Evolutionary conservation across 768 basidiomycete genomes (phyloP).

Genomic region (Tulasnella sp.): DNA sequence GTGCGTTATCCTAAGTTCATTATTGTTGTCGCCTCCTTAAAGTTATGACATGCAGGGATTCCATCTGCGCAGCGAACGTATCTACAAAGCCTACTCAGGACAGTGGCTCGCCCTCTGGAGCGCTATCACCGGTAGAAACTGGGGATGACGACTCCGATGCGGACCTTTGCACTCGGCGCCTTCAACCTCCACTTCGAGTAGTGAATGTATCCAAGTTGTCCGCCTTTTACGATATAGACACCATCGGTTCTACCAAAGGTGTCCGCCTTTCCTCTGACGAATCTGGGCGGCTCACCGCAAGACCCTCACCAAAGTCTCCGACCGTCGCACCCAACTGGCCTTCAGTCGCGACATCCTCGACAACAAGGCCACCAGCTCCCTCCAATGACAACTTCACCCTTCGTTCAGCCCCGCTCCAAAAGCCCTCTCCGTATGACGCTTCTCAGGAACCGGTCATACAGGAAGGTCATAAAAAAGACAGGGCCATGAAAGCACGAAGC

Average conservation of each 20-base stretch:
- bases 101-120: background rate
- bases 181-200: constrained; percentile 27
- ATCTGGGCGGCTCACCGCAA: background rate
- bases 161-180: constrained; percentile 20
- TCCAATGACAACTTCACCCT: background rate
- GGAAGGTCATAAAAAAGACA: background rate
- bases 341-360: background rate
- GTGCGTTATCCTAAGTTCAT: background rate
- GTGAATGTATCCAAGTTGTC: constrained; percentile 27
- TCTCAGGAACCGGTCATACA: background rate
- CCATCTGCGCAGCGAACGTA: constrained; percentile 18
- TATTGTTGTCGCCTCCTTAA: background rate
- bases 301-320: background rate
- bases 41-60: constrained; percentile 9
- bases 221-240: constrained; percentile 17
- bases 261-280: background rate
- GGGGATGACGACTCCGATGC: background rate
- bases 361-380: background rate
- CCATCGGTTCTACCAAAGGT: background rate
- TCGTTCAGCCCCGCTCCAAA: constrained; percentile 14
- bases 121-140: background rate
- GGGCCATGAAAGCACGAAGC: constrained; percentile 6
- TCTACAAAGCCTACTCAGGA: background rate
- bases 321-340: background rate
- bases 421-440: background rate